Base-by-base conservation (phyloP, 768 basidiomycete genomes). In the Pleurotus giganteus region DNA sequence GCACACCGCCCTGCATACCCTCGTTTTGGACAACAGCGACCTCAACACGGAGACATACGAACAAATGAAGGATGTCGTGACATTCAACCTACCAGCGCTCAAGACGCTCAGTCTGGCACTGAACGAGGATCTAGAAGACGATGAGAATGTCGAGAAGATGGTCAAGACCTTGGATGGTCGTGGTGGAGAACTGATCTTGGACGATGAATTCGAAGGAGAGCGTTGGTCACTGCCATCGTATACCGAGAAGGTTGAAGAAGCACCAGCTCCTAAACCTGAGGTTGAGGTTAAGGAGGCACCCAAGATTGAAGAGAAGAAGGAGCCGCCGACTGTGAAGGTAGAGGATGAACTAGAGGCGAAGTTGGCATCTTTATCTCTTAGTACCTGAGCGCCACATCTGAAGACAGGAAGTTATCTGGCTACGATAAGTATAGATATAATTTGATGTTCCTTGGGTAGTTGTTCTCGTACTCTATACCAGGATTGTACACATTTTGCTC, bases 1-100 rank as follows among this genome's bases (percentile, higher is more conserved):
- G 32, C 92, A 89, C 68, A 79, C 79, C 19, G 85, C 85, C 60
- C 75, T 98, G 39, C 81, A 85, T 61, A 81, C 79, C 7, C 76
- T 98, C 44, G 87, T 87, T 61, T 75, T 98, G 31, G 92, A 98
- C 72, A 97, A 95, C 66, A 94, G 95, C 67, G 94, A 98, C 62
- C 78, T 98, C 42, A 89, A 94, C 59, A 70, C 77, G 4, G 69
- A 79, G 42, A 78, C 91, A 8, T 86, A 92, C 56, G 72, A 77
- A 26, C 65, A 91, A 4, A 76, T 98, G 24, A 84, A 88, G 1
- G 67, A 78, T 19, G 85, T 82, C 1, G 82, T 98, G 53, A 74
- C 75, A 19, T 72, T 76, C 37, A 82, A 85, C 37, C 67, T 94
- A 43, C 69, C 74, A 23, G 70, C 70, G 34, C 69, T 99, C 41